A percentile compares a stretch with the other conserved stretches of the same genome.
These are phyloP conservation scores for Pseudophaeomoniella oleicola DNA, from an alignment of 2,329 filamentous ascomycete genomes.

Conservation along the genomic window DNA sequence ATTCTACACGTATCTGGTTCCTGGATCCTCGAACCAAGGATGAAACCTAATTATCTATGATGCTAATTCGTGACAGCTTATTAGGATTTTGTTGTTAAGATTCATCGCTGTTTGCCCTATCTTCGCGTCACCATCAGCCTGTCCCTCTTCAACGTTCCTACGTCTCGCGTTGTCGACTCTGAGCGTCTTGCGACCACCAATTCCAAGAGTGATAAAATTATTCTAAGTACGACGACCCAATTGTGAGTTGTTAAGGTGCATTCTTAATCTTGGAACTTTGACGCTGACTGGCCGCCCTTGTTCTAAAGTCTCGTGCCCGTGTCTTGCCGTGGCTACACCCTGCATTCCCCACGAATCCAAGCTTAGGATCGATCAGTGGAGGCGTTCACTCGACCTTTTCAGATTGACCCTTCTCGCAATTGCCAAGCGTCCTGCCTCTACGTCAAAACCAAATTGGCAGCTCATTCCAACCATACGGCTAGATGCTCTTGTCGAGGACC, in stretches of 20 bases:
- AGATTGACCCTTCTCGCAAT: conserved; percentile 10
- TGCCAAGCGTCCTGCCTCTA: background rate
- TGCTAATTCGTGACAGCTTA: background rate
- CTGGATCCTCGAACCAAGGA: background rate
- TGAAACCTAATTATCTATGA: background rate
- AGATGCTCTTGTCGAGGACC: conserved; percentile 5
- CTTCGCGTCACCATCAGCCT: background rate
- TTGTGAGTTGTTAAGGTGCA: conserved; percentile 19
- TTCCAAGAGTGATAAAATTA: background rate
- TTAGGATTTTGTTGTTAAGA: background rate
- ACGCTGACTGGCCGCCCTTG: conserved; percentile 17
- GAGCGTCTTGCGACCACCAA: background rate
- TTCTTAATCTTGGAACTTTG: conserved; percentile 19
- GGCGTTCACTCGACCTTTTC: conserved; percentile 32
- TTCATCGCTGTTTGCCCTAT: background rate
- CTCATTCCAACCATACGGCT: conserved; percentile 1
- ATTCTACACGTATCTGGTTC: background rate
- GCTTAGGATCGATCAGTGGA: conserved; percentile 23
- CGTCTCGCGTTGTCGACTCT: background rate
- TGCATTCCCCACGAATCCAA: conserved; percentile 18
- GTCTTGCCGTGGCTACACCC: conserved; percentile 17
- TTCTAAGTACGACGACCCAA: background rate
- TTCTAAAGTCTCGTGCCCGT: conserved; percentile 23
- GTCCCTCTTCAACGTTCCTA: background rate
- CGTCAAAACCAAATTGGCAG: conserved; percentile 1